Base-by-base conservation (phyloP, 2,329 filamentous ascomycete species). In the Cercospora sp. region DNA sequence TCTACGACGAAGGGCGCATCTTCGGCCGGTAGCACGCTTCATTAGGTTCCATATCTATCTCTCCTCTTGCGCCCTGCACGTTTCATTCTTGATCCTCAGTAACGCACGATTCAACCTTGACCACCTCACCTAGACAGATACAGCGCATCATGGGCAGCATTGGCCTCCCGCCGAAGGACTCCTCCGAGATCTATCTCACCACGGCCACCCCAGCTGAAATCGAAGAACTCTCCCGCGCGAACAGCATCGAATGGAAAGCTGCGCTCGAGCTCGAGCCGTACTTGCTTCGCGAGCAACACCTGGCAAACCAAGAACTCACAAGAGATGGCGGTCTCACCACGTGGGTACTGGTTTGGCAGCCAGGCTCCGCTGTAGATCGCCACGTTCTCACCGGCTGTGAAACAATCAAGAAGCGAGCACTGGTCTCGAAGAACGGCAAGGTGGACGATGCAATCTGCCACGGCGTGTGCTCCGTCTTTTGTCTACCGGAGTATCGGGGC, bases 401-500 rank as follows among this genome's bases (percentile, higher is more conserved):
- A 75, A 86, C 85, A 1, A 81, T 83, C 69, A 79, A 79, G 53
- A 85, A 85, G 76, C 81, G 78, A 62, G 83, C 82, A 2, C 71
- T 85, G 1, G 77, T 84, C 1, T 81, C 76, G n/a, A 63, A 71
- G 71, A 51, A 83, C 72, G 84, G 85, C 70, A 73, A 76, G 55
- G 79, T 85, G 16, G 78, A 82, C 65, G 88, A 92, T 57, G 87
- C 85, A 2, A 81, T 88, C 9, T 87, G 88, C 16, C 90, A 97
- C 79, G 93, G 91, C 5, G 86, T 97, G 61, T 91, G 88, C 9
- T 92, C 89, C 68, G 93, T 96, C 12, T 96, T 90, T 78, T 92
- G 89, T 2, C 85, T 88, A 48, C 84, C 87, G 0, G 82, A 86
- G 71, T 88, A 86, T 77, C 82, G 93, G 68, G 89, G 91, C 3